Evolutionary conservation across 345 rosid species (phyloP).

Genomic region (Aquilaria sinensis): DNA sequence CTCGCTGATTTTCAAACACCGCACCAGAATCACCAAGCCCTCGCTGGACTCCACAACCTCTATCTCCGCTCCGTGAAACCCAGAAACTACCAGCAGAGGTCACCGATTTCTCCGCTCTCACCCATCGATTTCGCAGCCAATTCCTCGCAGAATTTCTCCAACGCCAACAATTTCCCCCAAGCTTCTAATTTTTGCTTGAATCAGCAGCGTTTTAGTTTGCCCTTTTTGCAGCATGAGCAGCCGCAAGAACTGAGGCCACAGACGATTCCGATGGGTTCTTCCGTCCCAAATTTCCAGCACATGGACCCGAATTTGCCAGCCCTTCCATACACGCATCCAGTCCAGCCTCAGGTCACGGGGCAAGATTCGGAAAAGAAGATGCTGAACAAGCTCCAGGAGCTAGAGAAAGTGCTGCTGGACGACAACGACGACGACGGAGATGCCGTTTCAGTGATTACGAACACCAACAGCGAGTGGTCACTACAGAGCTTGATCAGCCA

Average conservation of each 20-base stretch:
- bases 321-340: conserved; percentile 31
- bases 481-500: conserved; percentile 48
- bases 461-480: conserved; percentile 72
- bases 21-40: conserved; percentile 25
- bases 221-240: conserved; percentile 52
- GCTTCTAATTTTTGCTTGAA: conserved; percentile 21
- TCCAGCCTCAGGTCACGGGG: conserved; percentile 18
- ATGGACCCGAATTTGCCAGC: conserved; percentile 22
- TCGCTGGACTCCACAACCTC: conserved; percentile 29
- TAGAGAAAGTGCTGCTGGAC: conserved; percentile 74
- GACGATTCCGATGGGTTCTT: conserved; percentile 4
- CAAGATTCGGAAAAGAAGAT: conserved; percentile 61
- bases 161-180: neutral
- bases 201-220: conserved; percentile 45
- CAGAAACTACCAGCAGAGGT: conserved; percentile 38
- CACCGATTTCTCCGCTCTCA: conserved; percentile 40
- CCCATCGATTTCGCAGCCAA: conserved; percentile 38
- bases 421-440: conserved; percentile 64
- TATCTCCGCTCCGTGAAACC: conserved; percentile 75
- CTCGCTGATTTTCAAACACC: conserved; percentile 63
- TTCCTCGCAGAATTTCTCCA: conserved; percentile 13
- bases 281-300: conserved; percentile 12
- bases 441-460: conserved; percentile 67
- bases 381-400: conserved; percentile 71
- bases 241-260: conserved; percentile 31